Conservation (phyloP, 768 basidiomycete species). For the Suillus ampliporus region DNA sequence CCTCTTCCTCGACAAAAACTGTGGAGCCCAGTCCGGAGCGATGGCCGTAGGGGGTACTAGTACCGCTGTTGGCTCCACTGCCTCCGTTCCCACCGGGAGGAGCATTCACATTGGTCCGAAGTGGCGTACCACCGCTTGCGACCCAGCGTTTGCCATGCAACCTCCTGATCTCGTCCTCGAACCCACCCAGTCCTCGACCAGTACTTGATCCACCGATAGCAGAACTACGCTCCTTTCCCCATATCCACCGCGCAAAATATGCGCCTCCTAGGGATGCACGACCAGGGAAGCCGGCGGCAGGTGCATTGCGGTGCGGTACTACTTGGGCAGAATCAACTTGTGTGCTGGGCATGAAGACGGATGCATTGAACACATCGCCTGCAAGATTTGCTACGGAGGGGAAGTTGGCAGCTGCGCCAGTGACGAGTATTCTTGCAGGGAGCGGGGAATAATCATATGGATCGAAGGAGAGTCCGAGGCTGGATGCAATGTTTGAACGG, state of each 20-base stretch:
- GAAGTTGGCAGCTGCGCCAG: constrained; percentile 85
- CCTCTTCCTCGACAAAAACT: constrained; percentile 74
- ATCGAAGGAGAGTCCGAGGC: constrained; percentile 74
- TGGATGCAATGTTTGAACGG: constrained; percentile 33
- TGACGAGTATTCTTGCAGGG: constrained; percentile 69
- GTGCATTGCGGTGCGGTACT: constrained; percentile 73
- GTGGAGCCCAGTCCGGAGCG: constrained; percentile 57
- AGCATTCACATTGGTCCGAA: constrained; percentile 66
- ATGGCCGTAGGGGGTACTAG: constrained; percentile 70
- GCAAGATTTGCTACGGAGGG: constrained; percentile 80
- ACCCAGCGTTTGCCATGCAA: constrained; percentile 79
- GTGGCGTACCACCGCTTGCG: constrained; percentile 58
- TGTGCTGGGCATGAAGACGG: constrained; percentile 74
- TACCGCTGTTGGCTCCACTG: constrained; percentile 65
- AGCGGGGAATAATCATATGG: constrained; percentile 75
- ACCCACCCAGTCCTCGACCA: constrained; percentile 55
- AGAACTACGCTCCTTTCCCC: constrained; percentile 65
- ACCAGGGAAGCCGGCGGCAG: constrained; percentile 69
- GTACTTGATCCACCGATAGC: constrained; percentile 35
- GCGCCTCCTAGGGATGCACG: constrained; percentile 76
- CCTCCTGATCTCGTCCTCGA: constrained; percentile 81
- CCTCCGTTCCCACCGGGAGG: constrained; percentile 38
- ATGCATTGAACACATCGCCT: constrained; percentile 83
- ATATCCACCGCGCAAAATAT: constrained; percentile 86
- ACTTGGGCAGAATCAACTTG: constrained; percentile 81